Conservation (phyloP, 768 basidiomycete species). For the Symmetrospora coprosmae region DNA sequence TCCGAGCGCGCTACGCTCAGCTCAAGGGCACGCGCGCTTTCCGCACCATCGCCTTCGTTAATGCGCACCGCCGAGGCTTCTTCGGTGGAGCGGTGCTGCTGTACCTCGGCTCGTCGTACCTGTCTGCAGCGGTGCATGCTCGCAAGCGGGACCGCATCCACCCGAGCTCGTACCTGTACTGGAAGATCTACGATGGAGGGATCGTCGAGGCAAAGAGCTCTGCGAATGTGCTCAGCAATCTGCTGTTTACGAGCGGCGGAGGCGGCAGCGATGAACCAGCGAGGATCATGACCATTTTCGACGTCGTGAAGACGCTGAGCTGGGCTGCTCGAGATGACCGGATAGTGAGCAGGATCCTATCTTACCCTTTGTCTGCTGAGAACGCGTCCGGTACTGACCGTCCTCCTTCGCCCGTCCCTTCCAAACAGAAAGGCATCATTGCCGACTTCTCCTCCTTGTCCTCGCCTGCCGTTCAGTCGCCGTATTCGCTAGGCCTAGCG, state of each 20-base stretch:
- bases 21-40: not conserved
- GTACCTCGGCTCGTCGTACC: not conserved
- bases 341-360: conserved; percentile 18
- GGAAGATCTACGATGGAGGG: conserved; percentile 33
- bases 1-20: not conserved
- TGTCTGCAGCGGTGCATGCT: conserved; percentile 19
- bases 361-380: too few species aligned
- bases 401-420: too few species aligned
- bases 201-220: conserved; percentile 30
- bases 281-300: conserved; percentile 31
- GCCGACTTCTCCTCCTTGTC: conserved; percentile 32
- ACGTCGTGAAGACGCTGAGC: conserved; percentile 31
- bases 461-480: not conserved
- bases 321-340: conserved; percentile 29
- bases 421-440: conserved; percentile 33
- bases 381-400: too few species aligned
- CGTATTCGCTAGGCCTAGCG: conserved; percentile 27
- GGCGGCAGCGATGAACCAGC: conserved; percentile 30
- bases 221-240: conserved; percentile 25
- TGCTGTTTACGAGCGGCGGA: conserved; percentile 23
- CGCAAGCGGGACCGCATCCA: conserved; percentile 25
- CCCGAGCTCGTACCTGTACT: conserved; percentile 28
- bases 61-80: not conserved
- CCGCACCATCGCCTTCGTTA: not conserved
- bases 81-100: conserved; percentile 2